These are phyloP conservation scores for Gnaphalium uliginosum DNA, from an alignment of 129 eudicot genomes.

Conservation along the genomic window DNA sequence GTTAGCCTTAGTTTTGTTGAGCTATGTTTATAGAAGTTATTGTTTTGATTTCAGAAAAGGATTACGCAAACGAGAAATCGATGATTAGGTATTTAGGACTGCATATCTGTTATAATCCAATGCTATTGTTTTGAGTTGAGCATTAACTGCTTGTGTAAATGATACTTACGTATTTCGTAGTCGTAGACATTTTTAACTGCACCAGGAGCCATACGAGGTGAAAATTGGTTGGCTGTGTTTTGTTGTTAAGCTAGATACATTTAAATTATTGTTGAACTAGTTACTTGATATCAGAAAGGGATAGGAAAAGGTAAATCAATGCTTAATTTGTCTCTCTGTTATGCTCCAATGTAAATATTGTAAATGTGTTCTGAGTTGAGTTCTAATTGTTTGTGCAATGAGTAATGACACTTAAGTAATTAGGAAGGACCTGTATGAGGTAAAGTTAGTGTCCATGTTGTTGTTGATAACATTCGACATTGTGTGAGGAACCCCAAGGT, in stretches of 20 bases:
- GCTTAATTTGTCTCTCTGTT: not conserved
- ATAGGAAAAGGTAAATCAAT: not conserved
- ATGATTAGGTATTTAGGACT: not conserved
- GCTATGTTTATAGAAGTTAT: not conserved
- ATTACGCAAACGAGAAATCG: not conserved
- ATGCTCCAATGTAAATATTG: not conserved
- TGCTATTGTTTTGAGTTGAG: not conserved
- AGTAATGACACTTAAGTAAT: not conserved
- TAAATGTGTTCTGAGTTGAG: not conserved
- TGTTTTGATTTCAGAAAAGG: constrained; percentile 2
- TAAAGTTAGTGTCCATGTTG: not conserved
- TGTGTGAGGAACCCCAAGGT: not conserved
- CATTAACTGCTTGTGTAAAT: not conserved
- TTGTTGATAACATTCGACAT: not conserved
- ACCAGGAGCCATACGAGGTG: not conserved
- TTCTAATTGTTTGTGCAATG: not conserved
- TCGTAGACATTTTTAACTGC: not conserved
- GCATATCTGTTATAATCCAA: not conserved
- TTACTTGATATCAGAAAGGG: not conserved
- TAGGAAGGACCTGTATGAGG: not conserved
- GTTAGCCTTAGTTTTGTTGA: not conserved
- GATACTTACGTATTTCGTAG: constrained; percentile 5
- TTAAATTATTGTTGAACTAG: not conserved
- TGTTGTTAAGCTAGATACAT: not conserved
- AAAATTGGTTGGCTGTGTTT: not conserved